Evolutionary conservation across 2,329 filamentous ascomycete genomes (phyloP).

Genomic region (Trichophyton equinum): DNA sequence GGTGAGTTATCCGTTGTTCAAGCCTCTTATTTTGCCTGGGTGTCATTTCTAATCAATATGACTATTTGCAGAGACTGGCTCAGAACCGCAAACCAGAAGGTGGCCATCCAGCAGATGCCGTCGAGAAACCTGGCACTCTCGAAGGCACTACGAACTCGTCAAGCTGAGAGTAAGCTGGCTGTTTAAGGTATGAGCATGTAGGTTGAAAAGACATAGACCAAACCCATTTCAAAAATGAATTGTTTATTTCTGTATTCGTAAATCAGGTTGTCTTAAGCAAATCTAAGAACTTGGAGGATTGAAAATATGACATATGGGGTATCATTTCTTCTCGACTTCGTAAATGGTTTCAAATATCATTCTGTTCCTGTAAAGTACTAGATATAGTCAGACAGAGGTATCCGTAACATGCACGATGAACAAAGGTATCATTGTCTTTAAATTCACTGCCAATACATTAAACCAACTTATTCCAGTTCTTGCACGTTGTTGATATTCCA

Average conservation of each 20-base stretch:
- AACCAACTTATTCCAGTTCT: not conserved
- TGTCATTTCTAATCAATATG: slow-evolving; percentile 5
- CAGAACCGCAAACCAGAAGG: slow-evolving; percentile 32
- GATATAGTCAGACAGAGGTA: no score
- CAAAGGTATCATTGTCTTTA: not conserved
- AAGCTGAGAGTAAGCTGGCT: not conserved
- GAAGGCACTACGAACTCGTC: slow-evolving; percentile 16
- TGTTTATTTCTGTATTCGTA: not conserved
- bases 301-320: no score
- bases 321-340: no score
- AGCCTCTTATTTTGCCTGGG: not conserved
- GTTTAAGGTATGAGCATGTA: not conserved
- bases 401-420: not conserved
- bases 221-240: not conserved
- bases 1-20: slow-evolving; percentile 40
- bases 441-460: not conserved
- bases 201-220: not conserved
- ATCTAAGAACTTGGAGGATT: no score
- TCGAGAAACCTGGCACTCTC: slow-evolving; percentile 31
- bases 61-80: slow-evolving; percentile 26
- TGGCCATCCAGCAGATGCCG: slow-evolving; percentile 29
- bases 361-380: not conserved
- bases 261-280: not conserved
- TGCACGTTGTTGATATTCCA: not conserved
- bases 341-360: no score